Base-by-base conservation (phyloP, 345 rosid genomes). In the Citrus trifoliata region DNA sequence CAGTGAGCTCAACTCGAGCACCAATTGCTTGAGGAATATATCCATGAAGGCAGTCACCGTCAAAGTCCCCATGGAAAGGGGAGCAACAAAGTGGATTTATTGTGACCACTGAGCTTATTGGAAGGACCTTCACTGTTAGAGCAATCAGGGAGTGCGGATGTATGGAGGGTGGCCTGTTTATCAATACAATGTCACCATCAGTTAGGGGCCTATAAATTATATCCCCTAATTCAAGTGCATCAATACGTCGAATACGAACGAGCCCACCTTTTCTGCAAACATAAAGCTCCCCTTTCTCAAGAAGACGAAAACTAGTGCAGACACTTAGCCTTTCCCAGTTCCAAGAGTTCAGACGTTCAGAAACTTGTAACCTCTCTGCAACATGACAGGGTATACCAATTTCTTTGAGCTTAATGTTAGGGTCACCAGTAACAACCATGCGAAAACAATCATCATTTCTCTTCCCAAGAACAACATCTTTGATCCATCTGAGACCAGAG, bases 21-120 rank as follows among this genome's bases (percentile, higher is more conserved):
- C 86, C 90, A 51, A 96, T 76, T 0, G 98, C 91, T 80, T 96
- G 98, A 38, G 99, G 97, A 83, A 96, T 88, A 74, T 91, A 96
- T 16, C 99, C 99, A 66, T 96, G 99, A 33, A 96, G 85, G 85
- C 99, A 96, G 72, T 94, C 99, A 7, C 99, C 99, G 72, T 96
- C 99, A 67, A 96, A 96, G 83, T 96, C 99, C 12, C 97, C 99
- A 55, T 93, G 94, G 46, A 96, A 88, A 25, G 99, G 99, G 24
- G 91, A 70, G 77, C 99, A 96, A 35, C 93, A 90, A 2, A 96
- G 90, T 0, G 99, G 99, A 71, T 96, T 96, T 80, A 96, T 84
- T 4, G 98, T 89, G 27, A 96, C 90, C 76, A 88, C 95, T 13
- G 95, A 93, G 60, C 83, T 77, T 16, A 84, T 85, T 0, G 99